Percentiles rank a stretch among this genome's conserved stretches.
Conservation (phyloP, 2,329 filamentous ascomycete species). For the Aspergillus oerlinghausenensis region DNA sequence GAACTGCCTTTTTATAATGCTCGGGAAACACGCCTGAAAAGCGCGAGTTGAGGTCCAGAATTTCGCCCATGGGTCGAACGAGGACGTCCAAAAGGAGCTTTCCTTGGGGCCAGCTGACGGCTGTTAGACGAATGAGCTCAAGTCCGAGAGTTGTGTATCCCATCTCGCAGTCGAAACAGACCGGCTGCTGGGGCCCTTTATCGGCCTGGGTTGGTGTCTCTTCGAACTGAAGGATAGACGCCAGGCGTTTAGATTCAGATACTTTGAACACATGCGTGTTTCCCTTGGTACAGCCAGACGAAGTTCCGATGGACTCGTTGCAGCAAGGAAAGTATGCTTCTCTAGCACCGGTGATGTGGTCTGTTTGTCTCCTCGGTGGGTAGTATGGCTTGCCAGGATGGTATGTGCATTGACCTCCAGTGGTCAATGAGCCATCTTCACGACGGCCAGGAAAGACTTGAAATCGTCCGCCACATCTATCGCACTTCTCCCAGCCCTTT, state of each 20-base stretch:
- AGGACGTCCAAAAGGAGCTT: conserved; percentile 75
- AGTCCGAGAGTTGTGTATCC: conserved; percentile 84
- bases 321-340: conserved; percentile 74
- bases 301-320: conserved; percentile 66
- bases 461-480: conserved; percentile 80
- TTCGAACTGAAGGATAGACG: conserved; percentile 72
- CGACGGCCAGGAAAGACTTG: conserved; percentile 86
- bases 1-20: conserved; percentile 65
- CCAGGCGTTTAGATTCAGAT: conserved; percentile 69
- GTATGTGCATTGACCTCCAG: conserved; percentile 72
- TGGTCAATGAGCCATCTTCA: conserved; percentile 68
- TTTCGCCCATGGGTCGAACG: conserved; percentile 75
- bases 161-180: conserved; percentile 97
- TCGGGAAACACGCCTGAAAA: conserved; percentile 83
- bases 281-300: conserved; percentile 66
- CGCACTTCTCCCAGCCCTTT: conserved; percentile 80
- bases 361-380: conserved; percentile 50
- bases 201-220: conserved; percentile 57
- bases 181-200: conserved; percentile 39
- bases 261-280: conserved; percentile 85
- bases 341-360: conserved; percentile 52
- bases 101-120: conserved; percentile 78
- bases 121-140: conserved; percentile 85
- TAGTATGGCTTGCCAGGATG: conserved; percentile 71
- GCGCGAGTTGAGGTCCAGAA: conserved; percentile 85